Evolutionary conservation across 2,329 filamentous ascomycete species (phyloP), one percentile per base, ranked within the genome.

Genomic region (Trichophyton mentagrophytes): DNA sequence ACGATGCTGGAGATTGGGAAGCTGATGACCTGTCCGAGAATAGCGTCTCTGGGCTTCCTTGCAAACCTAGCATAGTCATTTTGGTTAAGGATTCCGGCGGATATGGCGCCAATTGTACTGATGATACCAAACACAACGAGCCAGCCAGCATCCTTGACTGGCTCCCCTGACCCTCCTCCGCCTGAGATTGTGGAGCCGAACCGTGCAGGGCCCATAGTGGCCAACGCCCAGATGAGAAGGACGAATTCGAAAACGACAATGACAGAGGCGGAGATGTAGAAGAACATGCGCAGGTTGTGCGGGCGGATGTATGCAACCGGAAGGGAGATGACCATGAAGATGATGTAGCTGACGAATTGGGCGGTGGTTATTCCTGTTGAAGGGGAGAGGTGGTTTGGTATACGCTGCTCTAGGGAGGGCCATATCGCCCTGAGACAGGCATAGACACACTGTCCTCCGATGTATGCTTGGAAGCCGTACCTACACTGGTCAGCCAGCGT

Each of bases 41-140:
- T 71, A 57, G 75, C 74, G 57, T 74, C 70, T 8, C 72, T 68
- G 5, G 74, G 76, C 13, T 67, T 66, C 3, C 68, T 47, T 2
- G 75, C 72, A 61, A 78, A 79, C 8, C 77, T 72, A 2, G 75
- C 72, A 65, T 74, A 79, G 66, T 79, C 77, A 38, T 61, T 61
- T 47, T 79, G 77, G 62, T 79, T 80, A 6, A 75, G 73, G 25
- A 80, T 68, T 3, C 77, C 77, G 1, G 76, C 75, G 2, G 77
- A 72, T 57, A 78, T 77, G 33, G 70, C 69, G 2, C 77, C 78
- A 22, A 79, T 75, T 3, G 73, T 71, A 0, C 72, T 73, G 22
- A 73, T 76, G 44, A 78, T 71, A 5, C 74, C 76, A 33, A 71
- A 66, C 49, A 74, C 66, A 36, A 73, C 70, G 25, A 68, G 66